phyloP scores from a whole-genome alignment of 192 early-diverging fungal genomes.

The Cetraspora pellucida region DNA sequence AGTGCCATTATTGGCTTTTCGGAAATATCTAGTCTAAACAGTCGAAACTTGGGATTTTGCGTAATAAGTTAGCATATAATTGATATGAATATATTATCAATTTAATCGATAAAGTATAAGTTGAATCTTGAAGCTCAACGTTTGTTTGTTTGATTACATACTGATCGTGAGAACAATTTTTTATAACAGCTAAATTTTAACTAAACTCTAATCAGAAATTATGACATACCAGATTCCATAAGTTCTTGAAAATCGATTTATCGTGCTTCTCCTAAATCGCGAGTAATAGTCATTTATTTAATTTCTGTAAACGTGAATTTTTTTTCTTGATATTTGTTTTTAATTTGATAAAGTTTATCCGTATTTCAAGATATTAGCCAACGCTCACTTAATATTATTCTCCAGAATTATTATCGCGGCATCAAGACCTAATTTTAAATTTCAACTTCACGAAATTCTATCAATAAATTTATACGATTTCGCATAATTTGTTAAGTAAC shows the following conservation, averaged over 20 bases:
- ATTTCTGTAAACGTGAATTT: background rate
- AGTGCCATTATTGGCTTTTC: no score
- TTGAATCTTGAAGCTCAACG: conserved; percentile 61
- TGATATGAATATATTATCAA: no score
- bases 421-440: conserved; percentile 59
- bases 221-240: conserved; percentile 72
- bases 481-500: background rate
- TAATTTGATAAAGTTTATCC: conserved; percentile 68
- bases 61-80: no score
- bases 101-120: no score
- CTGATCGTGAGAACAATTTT: conserved; percentile 42
- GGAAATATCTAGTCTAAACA: no score
- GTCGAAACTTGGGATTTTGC: no score
- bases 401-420: conserved; percentile 77
- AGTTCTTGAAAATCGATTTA: conserved; percentile 80
- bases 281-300: background rate
- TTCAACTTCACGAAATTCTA: no score
- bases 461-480: no score
- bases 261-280: conserved; percentile 64
- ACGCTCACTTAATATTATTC: conserved; percentile 60
- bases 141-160: conserved; percentile 70
- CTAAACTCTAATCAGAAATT: conserved; percentile 1
- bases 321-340: background rate
- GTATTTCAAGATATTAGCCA: conserved; percentile 68
- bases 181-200: background rate